Conservation (phyloP, 352 stramenopile genomes). For the Thalassiosira mediterranea region DNA sequence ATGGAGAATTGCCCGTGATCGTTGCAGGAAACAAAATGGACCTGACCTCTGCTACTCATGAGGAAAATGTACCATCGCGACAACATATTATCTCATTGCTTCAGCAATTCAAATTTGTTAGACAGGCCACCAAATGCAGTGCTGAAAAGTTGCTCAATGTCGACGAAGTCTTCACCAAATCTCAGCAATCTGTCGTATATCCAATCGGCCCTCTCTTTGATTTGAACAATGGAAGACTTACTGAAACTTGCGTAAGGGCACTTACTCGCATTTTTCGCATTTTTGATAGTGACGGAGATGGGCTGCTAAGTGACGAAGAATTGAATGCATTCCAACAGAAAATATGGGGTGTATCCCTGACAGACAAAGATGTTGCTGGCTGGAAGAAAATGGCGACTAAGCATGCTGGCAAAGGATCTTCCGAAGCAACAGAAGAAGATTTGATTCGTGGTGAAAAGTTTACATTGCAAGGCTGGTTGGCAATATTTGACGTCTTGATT, state of each 20-base stretch:
- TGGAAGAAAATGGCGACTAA: slow-evolving; percentile 72
- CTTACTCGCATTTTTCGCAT: slow-evolving; percentile 79
- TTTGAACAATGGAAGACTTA: slow-evolving; percentile 65
- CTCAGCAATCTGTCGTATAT: slow-evolving; percentile 74
- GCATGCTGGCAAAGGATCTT: not conserved
- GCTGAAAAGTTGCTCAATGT: slow-evolving; percentile 76
- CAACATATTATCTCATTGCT: slow-evolving; percentile 77
- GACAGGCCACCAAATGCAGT: slow-evolving; percentile 81
- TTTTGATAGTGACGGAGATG: slow-evolving; percentile 72
- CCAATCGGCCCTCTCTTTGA: slow-evolving; percentile 73
- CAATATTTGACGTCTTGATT: slow-evolving; percentile 82
- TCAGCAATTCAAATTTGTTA: slow-evolving; percentile 77
- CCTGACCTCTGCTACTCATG: slow-evolving; percentile 20
- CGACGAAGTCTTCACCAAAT: slow-evolving; percentile 77
- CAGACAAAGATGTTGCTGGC: slow-evolving; percentile 63
- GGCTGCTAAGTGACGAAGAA: slow-evolving; percentile 71
- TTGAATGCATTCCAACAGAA: slow-evolving; percentile 74
- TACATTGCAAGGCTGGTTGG: slow-evolving; percentile 70
- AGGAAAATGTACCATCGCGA: slow-evolving; percentile 35
- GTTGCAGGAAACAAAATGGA: slow-evolving; percentile 82
- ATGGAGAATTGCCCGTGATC: slow-evolving; percentile 76
- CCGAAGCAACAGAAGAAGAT: slow-evolving; percentile 47
- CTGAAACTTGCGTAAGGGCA: slow-evolving; percentile 54
- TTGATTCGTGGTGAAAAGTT: slow-evolving; percentile 75
- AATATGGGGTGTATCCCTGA: slow-evolving; percentile 64